Percentiles rank a stretch among this genome's conserved stretches.
Conservation (phyloP, 345 rosid species). For the Pistacia atlantica region DNA sequence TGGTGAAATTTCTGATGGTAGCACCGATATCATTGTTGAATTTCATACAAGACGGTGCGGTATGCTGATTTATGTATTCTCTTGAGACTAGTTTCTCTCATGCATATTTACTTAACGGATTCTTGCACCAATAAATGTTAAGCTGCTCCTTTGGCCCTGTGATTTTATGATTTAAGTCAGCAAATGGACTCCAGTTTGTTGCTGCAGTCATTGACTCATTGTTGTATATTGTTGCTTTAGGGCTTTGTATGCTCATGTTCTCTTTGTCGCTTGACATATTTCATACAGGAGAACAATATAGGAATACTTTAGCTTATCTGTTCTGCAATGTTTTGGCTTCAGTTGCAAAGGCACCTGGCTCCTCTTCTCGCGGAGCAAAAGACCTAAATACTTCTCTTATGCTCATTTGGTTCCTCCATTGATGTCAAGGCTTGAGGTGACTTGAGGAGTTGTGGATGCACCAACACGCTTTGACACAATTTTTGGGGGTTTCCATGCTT, state of each 20-base stretch:
- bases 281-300: constrained; percentile 20
- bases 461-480: constrained; percentile 21
- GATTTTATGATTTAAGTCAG: background rate
- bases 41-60: background rate
- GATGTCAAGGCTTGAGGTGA: constrained; percentile 31
- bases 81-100: background rate
- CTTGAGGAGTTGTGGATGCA: constrained; percentile 17
- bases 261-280: background rate
- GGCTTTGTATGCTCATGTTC: background rate
- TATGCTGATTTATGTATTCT: constrained; percentile 7
- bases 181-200: background rate
- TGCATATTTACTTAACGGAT: background rate
- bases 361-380: constrained; percentile 13
- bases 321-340: background rate
- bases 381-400: background rate
- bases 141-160: background rate
- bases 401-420: constrained; percentile 21
- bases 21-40: background rate
- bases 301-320: background rate
- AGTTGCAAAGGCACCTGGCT: constrained; percentile 10
- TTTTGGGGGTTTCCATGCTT: constrained; percentile 16
- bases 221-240: background rate
- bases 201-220: constrained; percentile 4
- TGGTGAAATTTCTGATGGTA: background rate
- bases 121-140: background rate